phyloP scores from a whole-genome alignment of 805 yeast genomes.

The Ogataea kodamae region DNA sequence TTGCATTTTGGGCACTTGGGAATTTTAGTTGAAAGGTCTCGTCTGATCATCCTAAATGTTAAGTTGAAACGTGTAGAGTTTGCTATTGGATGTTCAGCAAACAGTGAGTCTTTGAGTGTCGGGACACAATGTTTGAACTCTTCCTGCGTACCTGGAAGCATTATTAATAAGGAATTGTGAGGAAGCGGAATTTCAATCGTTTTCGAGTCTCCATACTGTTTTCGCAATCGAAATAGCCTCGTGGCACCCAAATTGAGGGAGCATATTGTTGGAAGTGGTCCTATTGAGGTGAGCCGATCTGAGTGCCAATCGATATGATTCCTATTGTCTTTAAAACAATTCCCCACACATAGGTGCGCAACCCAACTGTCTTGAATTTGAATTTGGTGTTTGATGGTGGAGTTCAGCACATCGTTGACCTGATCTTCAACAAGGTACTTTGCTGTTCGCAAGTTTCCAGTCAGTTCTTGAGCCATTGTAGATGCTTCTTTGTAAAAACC shows the following conservation, averaged over 20 bases:
- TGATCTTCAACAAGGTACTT: slow-evolving; percentile 37
- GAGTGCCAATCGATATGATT: slow-evolving; percentile 72
- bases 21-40: slow-evolving; percentile 32
- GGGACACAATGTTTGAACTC: slow-evolving; percentile 65
- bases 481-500: slow-evolving; percentile 17
- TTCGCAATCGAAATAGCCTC: slow-evolving; percentile 60
- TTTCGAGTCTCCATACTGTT: slow-evolving; percentile 34
- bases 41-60: slow-evolving; percentile 58
- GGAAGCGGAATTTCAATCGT: slow-evolving; percentile 58
- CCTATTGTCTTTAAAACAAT: slow-evolving; percentile 47
- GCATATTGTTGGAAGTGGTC: slow-evolving; percentile 67
- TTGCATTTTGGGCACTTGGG: slow-evolving; percentile 44
- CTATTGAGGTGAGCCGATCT: slow-evolving; percentile 67
- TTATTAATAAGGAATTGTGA: slow-evolving; percentile 64
- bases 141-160: slow-evolving; percentile 82
- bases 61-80: slow-evolving; percentile 56
- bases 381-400: slow-evolving; percentile 30
- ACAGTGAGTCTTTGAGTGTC: slow-evolving; percentile 38
- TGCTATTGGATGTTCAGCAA: slow-evolving; percentile 40
- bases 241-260: slow-evolving; percentile 68
- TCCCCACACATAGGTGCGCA: slow-evolving; percentile 53
- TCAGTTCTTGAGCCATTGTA: slow-evolving; percentile 18
- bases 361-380: slow-evolving; percentile 45
- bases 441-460: slow-evolving; percentile 37
- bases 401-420: slow-evolving; percentile 34